Evolutionary conservation across 1,284 basidiomycete species (phyloP).

Genomic region (Cronartium quercuum): DNA sequence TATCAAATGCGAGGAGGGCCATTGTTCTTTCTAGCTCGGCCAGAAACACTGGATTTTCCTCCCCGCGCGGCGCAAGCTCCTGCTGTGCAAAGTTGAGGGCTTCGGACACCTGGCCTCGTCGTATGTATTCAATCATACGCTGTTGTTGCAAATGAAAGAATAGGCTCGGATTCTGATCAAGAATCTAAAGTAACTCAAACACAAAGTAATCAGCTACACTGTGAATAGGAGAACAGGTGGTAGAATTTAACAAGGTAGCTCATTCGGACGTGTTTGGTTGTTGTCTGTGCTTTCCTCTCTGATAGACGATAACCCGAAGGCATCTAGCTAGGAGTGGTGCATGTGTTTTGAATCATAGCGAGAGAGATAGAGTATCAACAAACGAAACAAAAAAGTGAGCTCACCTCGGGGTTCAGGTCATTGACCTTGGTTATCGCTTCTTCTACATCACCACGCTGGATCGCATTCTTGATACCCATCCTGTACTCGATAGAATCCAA

Average conservation of each 20-base stretch:
- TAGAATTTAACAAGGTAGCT: not conserved
- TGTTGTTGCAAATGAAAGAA: constrained; percentile 93
- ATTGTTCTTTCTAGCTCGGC: constrained; percentile 88
- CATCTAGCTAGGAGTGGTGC: constrained; percentile 27
- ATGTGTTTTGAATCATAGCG: constrained; percentile 20
- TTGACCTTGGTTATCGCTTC: constrained; percentile 89
- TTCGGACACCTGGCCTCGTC: constrained; percentile 67
- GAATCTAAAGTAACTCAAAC: constrained; percentile 60
- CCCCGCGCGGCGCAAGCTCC: constrained; percentile 86
- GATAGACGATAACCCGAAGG: not conserved
- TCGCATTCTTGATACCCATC: constrained; percentile 85
- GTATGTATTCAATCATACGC: constrained; percentile 88
- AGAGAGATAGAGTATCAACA: constrained; percentile 27
- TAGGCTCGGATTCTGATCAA: constrained; percentile 81
- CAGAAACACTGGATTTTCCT: constrained; percentile 88
- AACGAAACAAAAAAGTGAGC: constrained; percentile 48
- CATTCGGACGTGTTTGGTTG: constrained; percentile 11
- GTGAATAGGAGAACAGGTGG: too few species aligned
- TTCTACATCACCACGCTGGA: constrained; percentile 89
- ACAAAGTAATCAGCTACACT: not conserved
- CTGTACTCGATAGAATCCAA: constrained; percentile 86
- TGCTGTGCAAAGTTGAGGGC: constrained; percentile 85
- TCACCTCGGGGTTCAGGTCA: constrained; percentile 92
- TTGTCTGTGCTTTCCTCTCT: constrained; percentile 40
- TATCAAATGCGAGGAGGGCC: constrained; percentile 87